These are phyloP conservation scores for Teunomyces stri DNA, from an alignment of 805 yeast genomes.

Conservation along the genomic window DNA sequence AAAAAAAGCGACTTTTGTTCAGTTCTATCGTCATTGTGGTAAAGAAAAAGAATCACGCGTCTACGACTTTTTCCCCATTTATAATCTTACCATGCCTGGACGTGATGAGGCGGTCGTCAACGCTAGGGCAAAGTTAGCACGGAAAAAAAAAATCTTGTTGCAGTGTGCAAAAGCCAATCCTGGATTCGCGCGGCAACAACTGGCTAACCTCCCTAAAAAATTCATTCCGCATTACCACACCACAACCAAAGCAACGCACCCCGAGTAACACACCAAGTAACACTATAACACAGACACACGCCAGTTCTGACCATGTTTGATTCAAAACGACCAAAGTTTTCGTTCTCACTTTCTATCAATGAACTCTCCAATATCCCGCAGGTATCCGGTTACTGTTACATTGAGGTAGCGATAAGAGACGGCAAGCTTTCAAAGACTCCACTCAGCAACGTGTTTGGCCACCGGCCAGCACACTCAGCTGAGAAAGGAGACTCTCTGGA, in stretches of 20 bases:
- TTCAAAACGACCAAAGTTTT: conserved; percentile 57
- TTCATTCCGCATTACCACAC: background rate
- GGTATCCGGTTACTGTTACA: conserved; percentile 61
- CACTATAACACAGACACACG: background rate
- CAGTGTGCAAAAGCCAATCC: background rate
- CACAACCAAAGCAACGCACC: no score
- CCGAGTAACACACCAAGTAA: no score
- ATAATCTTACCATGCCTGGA: background rate
- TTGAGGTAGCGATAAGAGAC: conserved; percentile 63
- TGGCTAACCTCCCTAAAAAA: background rate
- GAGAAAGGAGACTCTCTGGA: conserved; percentile 14
- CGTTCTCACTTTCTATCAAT: conserved; percentile 54
- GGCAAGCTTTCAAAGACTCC: conserved; percentile 16
- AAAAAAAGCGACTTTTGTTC: no score
- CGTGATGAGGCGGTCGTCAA: background rate
- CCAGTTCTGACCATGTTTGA: background rate
- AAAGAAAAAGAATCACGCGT: no score
- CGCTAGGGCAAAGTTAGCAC: background rate
- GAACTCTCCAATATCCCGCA: conserved; percentile 87
- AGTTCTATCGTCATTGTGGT: no score
- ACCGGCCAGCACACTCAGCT: background rate
- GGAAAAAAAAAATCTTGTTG: background rate
- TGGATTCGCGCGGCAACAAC: background rate
- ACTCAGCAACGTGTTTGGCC: background rate
- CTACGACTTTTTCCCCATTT: background rate